These are phyloP conservation scores for Lachancea mirantina DNA, from an alignment of 805 yeast species.

Conservation along the genomic window DNA sequence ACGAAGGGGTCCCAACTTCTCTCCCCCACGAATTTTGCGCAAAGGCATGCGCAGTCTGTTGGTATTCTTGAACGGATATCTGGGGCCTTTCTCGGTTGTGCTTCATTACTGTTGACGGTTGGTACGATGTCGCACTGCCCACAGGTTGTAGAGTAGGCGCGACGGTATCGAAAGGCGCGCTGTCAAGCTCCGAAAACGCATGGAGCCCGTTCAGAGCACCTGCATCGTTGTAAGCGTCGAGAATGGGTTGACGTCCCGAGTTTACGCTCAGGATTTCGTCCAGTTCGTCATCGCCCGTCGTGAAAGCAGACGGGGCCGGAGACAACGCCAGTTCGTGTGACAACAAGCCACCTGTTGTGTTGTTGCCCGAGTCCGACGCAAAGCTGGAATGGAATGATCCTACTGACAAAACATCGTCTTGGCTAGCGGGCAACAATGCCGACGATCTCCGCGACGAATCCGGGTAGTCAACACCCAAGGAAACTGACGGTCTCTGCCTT, in stretches of 20 bases:
- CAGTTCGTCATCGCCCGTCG: conserved; percentile 22
- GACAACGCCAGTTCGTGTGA: conserved; percentile 22
- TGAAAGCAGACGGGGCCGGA: conserved; percentile 22
- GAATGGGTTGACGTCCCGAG: conserved; percentile 13
- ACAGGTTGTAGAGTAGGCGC: background rate
- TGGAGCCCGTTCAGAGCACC: no score
- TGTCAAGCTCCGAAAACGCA: background rate
- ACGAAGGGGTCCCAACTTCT: conserved; percentile 4
- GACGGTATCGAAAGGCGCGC: background rate
- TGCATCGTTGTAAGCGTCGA: conserved; percentile 1
- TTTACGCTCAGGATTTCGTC: conserved; percentile 28
- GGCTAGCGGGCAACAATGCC: no score
- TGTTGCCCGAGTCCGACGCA: no score
- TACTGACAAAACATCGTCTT: no score
- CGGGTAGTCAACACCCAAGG: no score
- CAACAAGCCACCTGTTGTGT: conserved; percentile 7
- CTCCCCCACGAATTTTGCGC: no score
- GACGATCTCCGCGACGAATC: no score
- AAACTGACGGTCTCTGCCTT: no score
- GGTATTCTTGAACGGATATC: conserved; percentile 23
- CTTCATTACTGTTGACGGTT: background rate
- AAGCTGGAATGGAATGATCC: no score
- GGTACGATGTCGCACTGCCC: no score
- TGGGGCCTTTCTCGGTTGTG: conserved; percentile 12
- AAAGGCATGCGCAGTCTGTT: conserved; percentile 10